Percentiles rank a stretch among this genome's conserved stretches.
Conservation (phyloP, 306 rosid genomes). For the Inga oerstediana region DNA sequence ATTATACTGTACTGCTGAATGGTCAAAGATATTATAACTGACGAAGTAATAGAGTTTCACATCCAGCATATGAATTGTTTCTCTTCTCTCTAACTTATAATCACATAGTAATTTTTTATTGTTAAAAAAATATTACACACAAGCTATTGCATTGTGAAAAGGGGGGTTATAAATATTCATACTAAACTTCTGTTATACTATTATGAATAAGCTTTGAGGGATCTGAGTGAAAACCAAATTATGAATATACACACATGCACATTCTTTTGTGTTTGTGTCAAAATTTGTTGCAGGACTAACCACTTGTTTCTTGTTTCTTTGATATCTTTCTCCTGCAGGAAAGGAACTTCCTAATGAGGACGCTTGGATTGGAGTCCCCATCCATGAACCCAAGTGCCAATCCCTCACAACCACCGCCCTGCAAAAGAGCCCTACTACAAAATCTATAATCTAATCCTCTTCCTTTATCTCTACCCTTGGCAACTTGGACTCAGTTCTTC, state of each 20-base stretch:
- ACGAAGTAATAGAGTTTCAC: background rate
- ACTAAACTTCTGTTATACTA: background rate
- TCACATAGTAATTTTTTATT: background rate
- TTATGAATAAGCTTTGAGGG: background rate
- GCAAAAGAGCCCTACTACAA: slow-evolving; percentile 89
- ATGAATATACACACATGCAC: background rate
- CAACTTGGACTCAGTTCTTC: slow-evolving; percentile 31
- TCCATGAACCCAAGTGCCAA: slow-evolving; percentile 50
- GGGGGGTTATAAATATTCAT: background rate
- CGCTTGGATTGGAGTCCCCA: slow-evolving; percentile 87
- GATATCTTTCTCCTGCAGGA: slow-evolving; percentile 56
- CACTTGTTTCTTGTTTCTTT: slow-evolving; percentile 12
- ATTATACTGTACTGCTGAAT: background rate
- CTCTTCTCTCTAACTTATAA: slow-evolving; percentile 6
- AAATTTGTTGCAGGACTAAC: slow-evolving; percentile 38
- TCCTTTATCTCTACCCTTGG: slow-evolving; percentile 20
- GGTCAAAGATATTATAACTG: background rate
- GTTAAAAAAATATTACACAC: background rate
- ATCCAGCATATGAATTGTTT: slow-evolving; percentile 2
- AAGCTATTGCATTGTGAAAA: background rate
- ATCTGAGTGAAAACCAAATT: background rate
- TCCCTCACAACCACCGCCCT: slow-evolving; percentile 67
- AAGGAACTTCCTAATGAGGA: slow-evolving; percentile 79
- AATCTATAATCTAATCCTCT: slow-evolving; percentile 59
- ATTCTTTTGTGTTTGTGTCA: background rate